Conservation (phyloP, 1,284 basidiomycete species). For the Leccinum solheimii region DNA sequence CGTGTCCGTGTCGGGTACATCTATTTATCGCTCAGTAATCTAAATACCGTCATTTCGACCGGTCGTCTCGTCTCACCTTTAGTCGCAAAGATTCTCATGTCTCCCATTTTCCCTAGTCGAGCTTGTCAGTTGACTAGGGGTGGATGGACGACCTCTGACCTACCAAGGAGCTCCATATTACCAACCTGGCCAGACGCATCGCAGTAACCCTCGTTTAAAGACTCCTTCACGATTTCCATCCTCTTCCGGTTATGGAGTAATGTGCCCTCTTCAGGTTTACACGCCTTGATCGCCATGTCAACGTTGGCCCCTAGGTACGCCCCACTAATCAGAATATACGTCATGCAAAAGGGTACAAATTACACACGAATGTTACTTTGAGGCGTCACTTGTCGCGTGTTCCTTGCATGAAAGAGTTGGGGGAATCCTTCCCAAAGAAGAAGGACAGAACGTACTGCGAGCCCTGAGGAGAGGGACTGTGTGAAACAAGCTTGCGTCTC, state of each 20-base stretch:
- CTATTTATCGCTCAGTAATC: constrained; percentile 35
- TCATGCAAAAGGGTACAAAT: neutral
- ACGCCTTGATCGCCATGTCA: constrained; percentile 76
- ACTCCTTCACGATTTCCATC: constrained; percentile 76
- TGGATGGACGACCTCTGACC: constrained; percentile 4
- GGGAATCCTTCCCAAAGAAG: neutral
- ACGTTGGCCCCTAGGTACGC: constrained; percentile 58
- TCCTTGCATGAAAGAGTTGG: constrained; percentile 13
- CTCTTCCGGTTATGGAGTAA: constrained; percentile 63
- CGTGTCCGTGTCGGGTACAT: constrained; percentile 50
- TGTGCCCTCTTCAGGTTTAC: constrained; percentile 65
- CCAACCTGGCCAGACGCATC: constrained; percentile 71
- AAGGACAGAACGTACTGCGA: constrained; percentile 20
- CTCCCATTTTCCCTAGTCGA: constrained; percentile 57
- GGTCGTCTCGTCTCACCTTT: constrained; percentile 48
- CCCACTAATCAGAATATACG: constrained; percentile 2
- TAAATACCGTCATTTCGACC: neutral
- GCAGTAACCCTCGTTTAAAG: constrained; percentile 78
- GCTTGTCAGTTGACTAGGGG: neutral
- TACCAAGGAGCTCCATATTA: constrained; percentile 64
- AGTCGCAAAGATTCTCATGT: constrained; percentile 67
- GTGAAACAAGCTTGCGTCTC: constrained; percentile 33
- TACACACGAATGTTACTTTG: constrained; percentile 58
- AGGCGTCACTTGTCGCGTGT: constrained; percentile 49
- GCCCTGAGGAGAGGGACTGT: constrained; percentile 20